Evolutionary conservation across 2,329 filamentous ascomycete species (phyloP).

Genomic region (Aspergillus sp.): DNA sequence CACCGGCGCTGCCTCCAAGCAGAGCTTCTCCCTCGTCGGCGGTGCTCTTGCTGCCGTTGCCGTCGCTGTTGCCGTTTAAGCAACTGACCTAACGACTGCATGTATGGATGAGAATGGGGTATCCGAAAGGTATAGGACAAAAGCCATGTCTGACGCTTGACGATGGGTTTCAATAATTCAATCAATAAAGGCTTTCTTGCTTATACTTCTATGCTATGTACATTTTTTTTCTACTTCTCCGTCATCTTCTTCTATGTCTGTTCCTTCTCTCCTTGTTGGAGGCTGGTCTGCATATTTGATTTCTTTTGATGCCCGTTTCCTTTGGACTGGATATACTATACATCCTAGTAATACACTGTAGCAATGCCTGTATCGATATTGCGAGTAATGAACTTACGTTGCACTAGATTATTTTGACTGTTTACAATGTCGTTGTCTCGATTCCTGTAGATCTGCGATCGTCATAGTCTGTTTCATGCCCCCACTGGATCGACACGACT

Average conservation of each 20-base stretch:
- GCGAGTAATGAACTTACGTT: slow-evolving; percentile 1
- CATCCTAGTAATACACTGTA: slow-evolving; percentile 4
- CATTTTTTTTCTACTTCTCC: background rate
- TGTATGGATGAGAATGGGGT: background rate
- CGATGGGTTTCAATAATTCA: background rate
- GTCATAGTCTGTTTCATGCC: no score
- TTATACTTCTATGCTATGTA: background rate
- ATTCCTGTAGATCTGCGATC: no score
- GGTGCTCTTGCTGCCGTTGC: slow-evolving; percentile 15
- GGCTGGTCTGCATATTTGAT: background rate
- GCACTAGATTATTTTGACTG: no score
- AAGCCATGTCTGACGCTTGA: slow-evolving; percentile 3
- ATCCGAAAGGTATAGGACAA: background rate
- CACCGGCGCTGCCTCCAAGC: slow-evolving; percentile 15
- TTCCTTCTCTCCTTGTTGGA: background rate
- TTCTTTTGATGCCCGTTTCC: background rate
- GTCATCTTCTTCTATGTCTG: background rate
- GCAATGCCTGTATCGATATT: slow-evolving; percentile 7
- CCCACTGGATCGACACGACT: no score
- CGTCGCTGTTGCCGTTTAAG: slow-evolving; percentile 14
- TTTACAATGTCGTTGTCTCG: no score
- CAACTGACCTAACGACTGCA: background rate
- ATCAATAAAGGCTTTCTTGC: background rate
- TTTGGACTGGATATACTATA: background rate
- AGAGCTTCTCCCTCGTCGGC: slow-evolving; percentile 11